phyloP scores from a whole-genome alignment of 768 basidiomycete species.

The Psilocybe cubensis region DNA sequence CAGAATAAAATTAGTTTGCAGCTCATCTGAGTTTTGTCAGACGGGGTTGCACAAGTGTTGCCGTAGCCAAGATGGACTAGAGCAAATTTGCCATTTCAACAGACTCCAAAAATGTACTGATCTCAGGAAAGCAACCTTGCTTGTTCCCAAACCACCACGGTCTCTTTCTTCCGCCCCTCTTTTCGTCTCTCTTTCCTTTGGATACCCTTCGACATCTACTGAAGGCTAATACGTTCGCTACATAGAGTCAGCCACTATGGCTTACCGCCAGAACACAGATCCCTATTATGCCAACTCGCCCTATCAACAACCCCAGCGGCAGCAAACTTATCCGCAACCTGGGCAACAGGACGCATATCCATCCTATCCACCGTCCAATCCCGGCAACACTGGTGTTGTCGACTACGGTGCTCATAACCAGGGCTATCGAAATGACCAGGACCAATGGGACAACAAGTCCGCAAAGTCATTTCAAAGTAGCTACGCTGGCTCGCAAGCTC shows the following conservation, averaged over 20 bases:
- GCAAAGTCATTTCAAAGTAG: slow-evolving; percentile 67
- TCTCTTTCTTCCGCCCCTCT: slow-evolving; percentile 20
- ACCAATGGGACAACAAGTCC: slow-evolving; percentile 57
- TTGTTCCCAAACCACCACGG: slow-evolving; percentile 26
- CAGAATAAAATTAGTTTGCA: background rate
- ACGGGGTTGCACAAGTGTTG: background rate
- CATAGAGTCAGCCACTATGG: slow-evolving; percentile 40
- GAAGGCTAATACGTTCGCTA: slow-evolving; percentile 5
- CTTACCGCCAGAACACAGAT: slow-evolving; percentile 58
- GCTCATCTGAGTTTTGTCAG: background rate
- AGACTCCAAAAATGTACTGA: slow-evolving; percentile 4
- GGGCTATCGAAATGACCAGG: slow-evolving; percentile 46
- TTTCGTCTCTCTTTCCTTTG: slow-evolving; percentile 11
- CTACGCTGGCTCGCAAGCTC: slow-evolving; percentile 71
- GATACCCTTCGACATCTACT: slow-evolving; percentile 10
- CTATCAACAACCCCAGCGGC: slow-evolving; percentile 29
- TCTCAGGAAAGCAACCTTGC: slow-evolving; percentile 7
- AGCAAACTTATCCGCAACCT: slow-evolving; percentile 19
- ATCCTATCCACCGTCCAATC: slow-evolving; percentile 16
- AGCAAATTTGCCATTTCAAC: background rate
- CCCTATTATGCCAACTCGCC: slow-evolving; percentile 42
- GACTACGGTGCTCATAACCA: slow-evolving; percentile 39
- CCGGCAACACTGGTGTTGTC: slow-evolving; percentile 31
- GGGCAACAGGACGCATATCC: slow-evolving; percentile 20
- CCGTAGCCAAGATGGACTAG: slow-evolving; percentile 2